Evolutionary conservation across 2,329 filamentous ascomycete genomes (phyloP), one percentile per base, ranked within the genome.

Genomic region (Teratosphaeriaceae sp.): DNA sequence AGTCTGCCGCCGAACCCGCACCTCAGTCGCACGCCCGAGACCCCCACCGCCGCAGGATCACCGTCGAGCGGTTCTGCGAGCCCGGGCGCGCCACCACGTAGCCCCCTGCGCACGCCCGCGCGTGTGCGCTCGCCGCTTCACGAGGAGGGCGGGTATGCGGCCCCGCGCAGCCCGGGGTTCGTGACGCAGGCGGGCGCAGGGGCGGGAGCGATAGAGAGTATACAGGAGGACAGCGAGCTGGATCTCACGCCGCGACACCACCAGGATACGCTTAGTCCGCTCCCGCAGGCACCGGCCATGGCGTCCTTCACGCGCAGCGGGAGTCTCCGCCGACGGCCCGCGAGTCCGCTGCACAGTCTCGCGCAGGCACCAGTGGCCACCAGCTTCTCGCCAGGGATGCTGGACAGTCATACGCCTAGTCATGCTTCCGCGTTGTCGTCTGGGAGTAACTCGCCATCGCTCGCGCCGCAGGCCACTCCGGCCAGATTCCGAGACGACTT

Each of bases 191-290:
- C 49, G 19, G 56, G 49, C 26, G n/a, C n/a, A n/a, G 18, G 9
- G 11, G 31, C 24, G 8, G 13, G 15, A 15, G 58, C 54, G 9
- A 65, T 65, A 23, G 54, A 60, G 48, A 60, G 55, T 30, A 73
- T 74, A 38, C 69, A 70, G 20, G 71, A 73, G 53, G 70, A 74
- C 53, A 67, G 65, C 34, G 71, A 73, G 55, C 55, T 73, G 31
- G 64, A 71, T 48, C 68, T 65, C 2, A 69, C 69, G 9, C 62
- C 64, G 26, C 13, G 39, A 30, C 24, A 22, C 29, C 31, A 34
- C n/a, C 15, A 34, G 20, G 34, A 44, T 9, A 42, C 35, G 33
- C 48, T 29, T 16, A 22, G 21, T 20, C 29, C 40, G 15, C 39
- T 43, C 8, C 44, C 43, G 16, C 24, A 47, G 24, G 44, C 48